A percentile compares a stretch with the other conserved stretches of the same genome.
These are phyloP conservation scores for Thelonectria discophora DNA, from an alignment of 2,329 filamentous ascomycete genomes.

Conservation along the genomic window DNA sequence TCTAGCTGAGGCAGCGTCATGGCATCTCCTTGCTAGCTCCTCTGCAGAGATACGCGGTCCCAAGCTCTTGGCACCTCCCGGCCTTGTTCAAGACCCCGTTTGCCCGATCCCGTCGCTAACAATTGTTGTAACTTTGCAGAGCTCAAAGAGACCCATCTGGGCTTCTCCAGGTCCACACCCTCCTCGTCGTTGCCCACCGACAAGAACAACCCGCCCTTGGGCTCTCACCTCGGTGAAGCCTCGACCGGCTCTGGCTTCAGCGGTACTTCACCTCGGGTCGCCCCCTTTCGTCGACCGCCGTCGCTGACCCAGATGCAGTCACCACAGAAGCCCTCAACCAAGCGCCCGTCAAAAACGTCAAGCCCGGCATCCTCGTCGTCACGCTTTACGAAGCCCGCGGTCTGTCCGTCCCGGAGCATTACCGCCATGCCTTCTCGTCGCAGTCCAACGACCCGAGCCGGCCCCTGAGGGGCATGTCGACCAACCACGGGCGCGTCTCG, in stretches of 20 bases:
- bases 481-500: constrained; percentile 91
- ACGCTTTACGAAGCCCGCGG: constrained; percentile 92
- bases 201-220: not conserved
- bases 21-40: not conserved
- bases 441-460: constrained; percentile 44
- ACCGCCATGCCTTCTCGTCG: constrained; percentile 78
- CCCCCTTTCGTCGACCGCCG: not conserved
- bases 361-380: constrained; percentile 93
- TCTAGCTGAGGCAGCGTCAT: too few relatives aligned
- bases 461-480: constrained; percentile 80
- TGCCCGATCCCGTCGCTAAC: not conserved
- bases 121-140: not conserved
- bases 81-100: too few relatives aligned
- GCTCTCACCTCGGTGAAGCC: not conserved
- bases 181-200: not conserved
- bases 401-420: constrained; percentile 87
- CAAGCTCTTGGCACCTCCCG: not conserved
- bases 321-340: constrained; percentile 76
- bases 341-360: constrained; percentile 72
- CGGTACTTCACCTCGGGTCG: constrained; percentile 13
- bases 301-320: constrained; percentile 3
- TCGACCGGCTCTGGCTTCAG: not conserved
- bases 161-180: constrained; percentile 17
- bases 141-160: constrained; percentile 25
- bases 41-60: not conserved